Evolutionary conservation across 202 grass and related monocot genomes (phyloP).

Genomic region (Schoenoplectus triqueter): DNA sequence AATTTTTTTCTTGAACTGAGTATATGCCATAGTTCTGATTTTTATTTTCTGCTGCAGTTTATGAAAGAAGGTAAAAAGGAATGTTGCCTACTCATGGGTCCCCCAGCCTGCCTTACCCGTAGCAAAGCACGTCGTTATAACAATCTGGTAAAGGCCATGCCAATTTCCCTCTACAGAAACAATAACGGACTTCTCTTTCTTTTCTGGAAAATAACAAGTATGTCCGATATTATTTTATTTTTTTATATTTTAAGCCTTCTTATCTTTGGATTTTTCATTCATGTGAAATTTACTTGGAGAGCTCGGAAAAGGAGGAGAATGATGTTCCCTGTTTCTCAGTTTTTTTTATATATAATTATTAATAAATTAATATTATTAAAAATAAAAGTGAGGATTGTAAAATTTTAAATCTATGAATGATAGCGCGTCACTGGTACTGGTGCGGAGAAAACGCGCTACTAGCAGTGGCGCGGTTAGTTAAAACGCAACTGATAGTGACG

Average conservation of each 20-base stretch:
- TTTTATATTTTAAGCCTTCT: not conserved
- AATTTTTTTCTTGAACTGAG: not conserved
- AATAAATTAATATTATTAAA: too few relatives aligned
- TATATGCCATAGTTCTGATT: not conserved
- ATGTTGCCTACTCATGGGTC: slow-evolving; percentile 8
- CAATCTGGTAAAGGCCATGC: not conserved
- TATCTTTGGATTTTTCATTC: not conserved
- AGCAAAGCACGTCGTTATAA: slow-evolving; percentile 17
- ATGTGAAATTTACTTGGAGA: not conserved
- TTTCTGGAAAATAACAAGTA: not conserved
- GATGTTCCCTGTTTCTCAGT: not conserved
- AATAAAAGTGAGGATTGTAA: too few relatives aligned
- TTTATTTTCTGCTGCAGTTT: not conserved
- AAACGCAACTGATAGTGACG: too few relatives aligned
- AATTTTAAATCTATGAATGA: too few relatives aligned
- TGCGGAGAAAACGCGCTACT: too few relatives aligned
- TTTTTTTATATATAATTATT: too few relatives aligned
- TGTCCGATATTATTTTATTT: not conserved
- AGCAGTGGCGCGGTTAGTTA: too few relatives aligned
- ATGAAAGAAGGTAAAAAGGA: slow-evolving; percentile 15
- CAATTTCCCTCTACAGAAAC: not conserved
- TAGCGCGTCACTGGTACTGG: too few relatives aligned
- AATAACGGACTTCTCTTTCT: not conserved
- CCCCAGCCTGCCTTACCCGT: slow-evolving; percentile 1
- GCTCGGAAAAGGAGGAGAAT: not conserved